A percentile compares a stretch with the other conserved stretches of the same genome.
Conservation (phyloP, 768 basidiomycete species). For the Suillus alpinus region DNA sequence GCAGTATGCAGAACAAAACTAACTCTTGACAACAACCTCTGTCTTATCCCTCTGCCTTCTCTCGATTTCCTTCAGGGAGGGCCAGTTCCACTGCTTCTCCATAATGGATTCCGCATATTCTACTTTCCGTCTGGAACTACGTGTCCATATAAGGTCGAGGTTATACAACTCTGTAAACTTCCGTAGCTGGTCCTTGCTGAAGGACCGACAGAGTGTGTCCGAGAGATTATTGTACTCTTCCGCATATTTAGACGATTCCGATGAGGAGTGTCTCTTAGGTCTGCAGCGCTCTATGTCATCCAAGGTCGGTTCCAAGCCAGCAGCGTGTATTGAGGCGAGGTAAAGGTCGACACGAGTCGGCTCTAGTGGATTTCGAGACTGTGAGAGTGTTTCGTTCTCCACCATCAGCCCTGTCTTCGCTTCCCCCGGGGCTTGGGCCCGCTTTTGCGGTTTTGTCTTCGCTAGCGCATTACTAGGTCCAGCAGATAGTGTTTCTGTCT, state of each 20-base stretch:
- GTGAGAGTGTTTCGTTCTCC: background rate
- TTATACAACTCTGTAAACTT: conserved; percentile 50
- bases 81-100: conserved; percentile 69
- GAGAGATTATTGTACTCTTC: conserved; percentile 51
- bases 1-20: conserved; percentile 21
- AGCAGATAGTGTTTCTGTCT: background rate
- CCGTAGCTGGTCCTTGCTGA: conserved; percentile 60
- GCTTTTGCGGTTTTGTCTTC: background rate
- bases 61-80: conserved; percentile 51
- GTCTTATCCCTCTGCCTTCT: conserved; percentile 48
- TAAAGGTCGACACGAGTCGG: conserved; percentile 52
- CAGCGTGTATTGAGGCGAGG: conserved; percentile 50
- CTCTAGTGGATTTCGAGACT: conserved; percentile 31
- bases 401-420: background rate
- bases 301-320: conserved; percentile 48
- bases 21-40: conserved; percentile 46
- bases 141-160: conserved; percentile 34
- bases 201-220: conserved; percentile 55
- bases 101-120: conserved; percentile 51
- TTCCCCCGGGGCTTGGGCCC: background rate
- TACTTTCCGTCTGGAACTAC: conserved; percentile 35
- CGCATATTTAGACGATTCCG: conserved; percentile 47
- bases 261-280: conserved; percentile 38
- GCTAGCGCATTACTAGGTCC: background rate
- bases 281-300: conserved; percentile 61